Evolutionary conservation across 2,329 filamentous ascomycete genomes (phyloP), one percentile per base, ranked within the genome.

Genomic region (Neonectria magnoliae): DNA sequence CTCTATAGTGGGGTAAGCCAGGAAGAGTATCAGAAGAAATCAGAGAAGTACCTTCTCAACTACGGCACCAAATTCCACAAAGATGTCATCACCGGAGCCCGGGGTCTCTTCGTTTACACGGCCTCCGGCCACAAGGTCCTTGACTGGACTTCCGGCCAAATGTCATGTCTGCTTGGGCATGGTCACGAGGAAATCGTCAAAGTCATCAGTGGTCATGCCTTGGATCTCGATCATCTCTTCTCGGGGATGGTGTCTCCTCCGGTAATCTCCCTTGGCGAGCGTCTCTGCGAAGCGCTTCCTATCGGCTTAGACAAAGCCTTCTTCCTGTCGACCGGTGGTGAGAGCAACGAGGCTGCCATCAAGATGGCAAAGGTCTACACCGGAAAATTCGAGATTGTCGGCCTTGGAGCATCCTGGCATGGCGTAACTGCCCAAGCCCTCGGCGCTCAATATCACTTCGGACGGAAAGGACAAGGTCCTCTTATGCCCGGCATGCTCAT

Each of bases 331-430:
- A 90, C 87, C 0, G 87, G 87, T 1, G 82, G 81, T 3, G 87
- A 90, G 72, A 83, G 80, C 48, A 87, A 83, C 64, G 88, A 91
- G 68, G 87, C 87, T 3, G 89, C 89, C 2, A 88, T 91, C 62
- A 87, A 88, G 61, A 81, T 91, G 68, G 88, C 89, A 4, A 91
- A 91, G 69, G 78, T 84, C 10, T 89, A 84, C 70, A 91, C 88
- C 0, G 87, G 88, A 1, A 90, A 88, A 56, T 91, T 88, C 69
- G 88, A 91, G 72, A 83, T 91, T 55, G 86, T 91, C 5, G 89
- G 81, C 0, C 78, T 91, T 18, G 82, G 82, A 0, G 84, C 84
- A 0, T 87, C 84, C 36, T 91, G 84, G 80, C 88, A 91, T 73
- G 88, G 88, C 16, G 80, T 91, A 62, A 90, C 88, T 0, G 82